Base-by-base conservation (phyloP, 768 basidiomycete species). In the Paxillus rubicundulus region DNA sequence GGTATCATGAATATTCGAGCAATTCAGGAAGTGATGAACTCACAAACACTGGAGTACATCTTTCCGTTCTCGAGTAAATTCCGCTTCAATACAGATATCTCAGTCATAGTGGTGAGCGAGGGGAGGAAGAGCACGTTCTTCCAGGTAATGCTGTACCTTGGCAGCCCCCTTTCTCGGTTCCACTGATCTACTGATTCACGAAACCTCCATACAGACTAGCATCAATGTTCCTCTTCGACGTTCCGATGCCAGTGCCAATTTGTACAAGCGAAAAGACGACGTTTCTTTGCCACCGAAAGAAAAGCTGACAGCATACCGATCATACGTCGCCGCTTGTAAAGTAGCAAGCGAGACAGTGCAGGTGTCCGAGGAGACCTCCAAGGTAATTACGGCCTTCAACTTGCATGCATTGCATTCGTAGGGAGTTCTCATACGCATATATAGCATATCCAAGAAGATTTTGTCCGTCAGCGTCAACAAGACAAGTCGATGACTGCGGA, bases 381-480 rank as follows among this genome's bases (percentile, higher is more conserved):
- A 84, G 74, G 89, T 87, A 56, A 33, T 67, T 56, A 4, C 20
- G 17, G 13, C 18, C 37, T 27, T 41, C 36, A 14, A 24, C 28
- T 43, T 14, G 33, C 28, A 40, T 20, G 16, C 14, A 13, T 5
- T 24, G 44, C 27, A 34, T 33, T 33, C 14, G 12, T 43, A 24
- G 16, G 13, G 9, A 36, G 3, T 20, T 44, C 44, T 53, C 37
- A 41, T 44, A 24, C 34, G 34, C 33, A 32, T 17, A 20, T 32
- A 14, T 47, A 92, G 89, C 73, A 84, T 58, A 86, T 92, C 33
- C 86, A 90, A 74, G 77, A 85, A 5, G 87, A 90, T 50, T 92
- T 92, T 61, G 86, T 80, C 24, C 64, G 59, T 50, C 69, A 71
- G 46, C 67, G 78, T 45, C 74, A 74, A 62, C 62, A 67, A 40